phyloP scores from a whole-genome alignment of 108 stramenopile genomes.

The Mayamaea pseudoterrestris region DNA sequence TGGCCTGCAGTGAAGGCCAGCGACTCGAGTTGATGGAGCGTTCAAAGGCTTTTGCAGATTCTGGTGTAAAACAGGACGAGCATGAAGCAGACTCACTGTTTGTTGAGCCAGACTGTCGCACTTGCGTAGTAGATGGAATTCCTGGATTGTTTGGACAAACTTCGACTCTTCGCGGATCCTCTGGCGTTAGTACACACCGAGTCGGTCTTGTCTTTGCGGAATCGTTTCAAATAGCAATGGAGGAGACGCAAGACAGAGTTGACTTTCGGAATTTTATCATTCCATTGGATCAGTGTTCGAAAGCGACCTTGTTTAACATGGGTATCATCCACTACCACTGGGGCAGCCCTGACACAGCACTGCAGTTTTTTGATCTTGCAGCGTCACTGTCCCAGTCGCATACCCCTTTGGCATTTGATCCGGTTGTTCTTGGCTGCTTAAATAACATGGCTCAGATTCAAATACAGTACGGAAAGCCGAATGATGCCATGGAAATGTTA shows the following conservation, averaged over 20 bases:
- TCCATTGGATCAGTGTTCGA: slow-evolving; percentile 7
- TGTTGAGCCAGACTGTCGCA: no score
- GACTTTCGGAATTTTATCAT: slow-evolving; percentile 3
- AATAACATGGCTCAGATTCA: slow-evolving; percentile 12
- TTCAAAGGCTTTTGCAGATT: no score
- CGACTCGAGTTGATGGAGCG: no score
- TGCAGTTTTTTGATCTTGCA: slow-evolving; percentile 11
- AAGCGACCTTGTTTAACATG: slow-evolving; percentile 12
- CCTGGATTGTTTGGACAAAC: slow-evolving; percentile 1
- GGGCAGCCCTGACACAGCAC: slow-evolving; percentile 6
- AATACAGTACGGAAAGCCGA: background rate
- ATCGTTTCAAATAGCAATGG: slow-evolving; percentile 1
- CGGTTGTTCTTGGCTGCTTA: slow-evolving; percentile 4
- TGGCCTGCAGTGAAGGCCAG: no score
- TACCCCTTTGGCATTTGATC: slow-evolving; percentile 6
- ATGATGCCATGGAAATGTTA: slow-evolving; percentile 7
- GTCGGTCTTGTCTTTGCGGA: slow-evolving; percentile 1
- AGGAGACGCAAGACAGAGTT: background rate
- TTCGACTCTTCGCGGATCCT: background rate
- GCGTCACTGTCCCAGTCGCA: slow-evolving; percentile 4
- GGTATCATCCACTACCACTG: slow-evolving; percentile 14
- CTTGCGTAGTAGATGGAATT: background rate
- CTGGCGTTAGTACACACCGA: background rate
- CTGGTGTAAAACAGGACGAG: no score
- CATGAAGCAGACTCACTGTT: no score